phyloP scores from a whole-genome alignment of 805 yeast species.

The Cyberlindnera mycetangii region DNA sequence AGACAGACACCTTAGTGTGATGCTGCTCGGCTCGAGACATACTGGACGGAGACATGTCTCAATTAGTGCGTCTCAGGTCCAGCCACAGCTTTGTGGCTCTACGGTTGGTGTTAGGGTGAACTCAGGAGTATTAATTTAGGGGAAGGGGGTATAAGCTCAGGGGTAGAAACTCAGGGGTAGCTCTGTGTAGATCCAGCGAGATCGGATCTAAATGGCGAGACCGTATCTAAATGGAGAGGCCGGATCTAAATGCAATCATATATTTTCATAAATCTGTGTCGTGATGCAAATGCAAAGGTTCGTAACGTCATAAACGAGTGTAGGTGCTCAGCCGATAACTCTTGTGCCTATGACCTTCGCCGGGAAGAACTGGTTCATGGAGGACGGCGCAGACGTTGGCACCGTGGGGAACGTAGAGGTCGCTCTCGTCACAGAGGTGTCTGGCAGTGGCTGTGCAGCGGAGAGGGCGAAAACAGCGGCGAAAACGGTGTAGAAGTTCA shows the following conservation, averaged over 20 bases:
- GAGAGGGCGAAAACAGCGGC: slow-evolving; percentile 2
- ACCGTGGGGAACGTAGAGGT: slow-evolving; percentile 9
- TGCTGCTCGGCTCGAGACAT: no score
- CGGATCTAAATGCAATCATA: neutral
- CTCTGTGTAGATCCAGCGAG: no score
- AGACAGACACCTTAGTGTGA: no score
- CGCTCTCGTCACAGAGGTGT: neutral
- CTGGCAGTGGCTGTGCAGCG: slow-evolving; percentile 5
- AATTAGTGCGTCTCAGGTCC: no score
- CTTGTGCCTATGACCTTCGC: slow-evolving; percentile 17
- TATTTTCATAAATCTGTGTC: neutral
- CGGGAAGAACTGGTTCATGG: slow-evolving; percentile 19
- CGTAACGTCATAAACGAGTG: neutral
- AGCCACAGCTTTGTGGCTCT: no score
- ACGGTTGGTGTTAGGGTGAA: no score
- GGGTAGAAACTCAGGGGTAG: no score
- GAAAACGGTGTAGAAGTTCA: slow-evolving; percentile 1
- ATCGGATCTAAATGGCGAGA: no score
- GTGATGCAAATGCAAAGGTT: neutral
- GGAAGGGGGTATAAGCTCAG: no score
- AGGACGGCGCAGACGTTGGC: slow-evolving; percentile 6
- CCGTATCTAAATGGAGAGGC: no score
- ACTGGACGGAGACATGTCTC: no score
- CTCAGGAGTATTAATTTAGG: no score
- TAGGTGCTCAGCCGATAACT: slow-evolving; percentile 7